phyloP scores from a whole-genome alignment of 2,329 filamentous ascomycete genomes.

The Botryotinia convoluta region DNA sequence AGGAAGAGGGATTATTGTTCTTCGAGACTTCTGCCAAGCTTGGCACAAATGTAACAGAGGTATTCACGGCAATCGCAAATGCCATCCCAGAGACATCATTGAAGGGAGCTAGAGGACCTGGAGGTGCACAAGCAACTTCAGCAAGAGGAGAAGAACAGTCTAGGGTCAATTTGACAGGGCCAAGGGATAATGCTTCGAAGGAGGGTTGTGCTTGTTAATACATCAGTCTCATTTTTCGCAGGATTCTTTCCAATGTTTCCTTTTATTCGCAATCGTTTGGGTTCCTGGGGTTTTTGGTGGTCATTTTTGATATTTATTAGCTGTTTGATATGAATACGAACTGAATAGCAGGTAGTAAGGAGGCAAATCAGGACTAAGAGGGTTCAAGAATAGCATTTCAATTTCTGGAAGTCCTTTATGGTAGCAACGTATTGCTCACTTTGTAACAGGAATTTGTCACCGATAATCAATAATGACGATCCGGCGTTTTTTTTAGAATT shows the following conservation, averaged over 20 bases:
- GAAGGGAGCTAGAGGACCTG: conserved; percentile 79
- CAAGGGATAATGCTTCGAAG: conserved; percentile 72
- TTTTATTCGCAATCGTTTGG: conserved; percentile 22
- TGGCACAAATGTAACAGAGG: conserved; percentile 88
- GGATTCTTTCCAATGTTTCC: conserved; percentile 24
- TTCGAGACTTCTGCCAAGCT: conserved; percentile 99
- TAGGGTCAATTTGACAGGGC: conserved; percentile 78
- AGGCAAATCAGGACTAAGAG: not conserved
- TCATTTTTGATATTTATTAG: conserved; percentile 27
- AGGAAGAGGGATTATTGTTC: conserved; percentile 91
- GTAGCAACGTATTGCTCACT: not conserved
- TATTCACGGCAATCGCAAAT: conserved; percentile 97
- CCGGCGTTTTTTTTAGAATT: not conserved
- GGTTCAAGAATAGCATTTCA: conserved; percentile 3
- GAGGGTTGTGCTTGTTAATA: conserved; percentile 83
- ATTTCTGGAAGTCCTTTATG: not conserved
- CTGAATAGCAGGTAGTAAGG: conserved; percentile 15
- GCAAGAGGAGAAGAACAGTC: conserved; percentile 64
- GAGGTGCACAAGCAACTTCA: conserved; percentile 52
- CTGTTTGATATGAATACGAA: conserved; percentile 31
- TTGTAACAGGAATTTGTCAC: conserved; percentile 15
- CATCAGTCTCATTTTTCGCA: conserved; percentile 21
- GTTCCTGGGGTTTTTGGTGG: conserved; percentile 28
- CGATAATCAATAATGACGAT: not conserved
- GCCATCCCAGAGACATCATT: conserved; percentile 95